Conservation (phyloP, 2,329 filamentous ascomycete species). For the Endoconidiophora polonica region DNA sequence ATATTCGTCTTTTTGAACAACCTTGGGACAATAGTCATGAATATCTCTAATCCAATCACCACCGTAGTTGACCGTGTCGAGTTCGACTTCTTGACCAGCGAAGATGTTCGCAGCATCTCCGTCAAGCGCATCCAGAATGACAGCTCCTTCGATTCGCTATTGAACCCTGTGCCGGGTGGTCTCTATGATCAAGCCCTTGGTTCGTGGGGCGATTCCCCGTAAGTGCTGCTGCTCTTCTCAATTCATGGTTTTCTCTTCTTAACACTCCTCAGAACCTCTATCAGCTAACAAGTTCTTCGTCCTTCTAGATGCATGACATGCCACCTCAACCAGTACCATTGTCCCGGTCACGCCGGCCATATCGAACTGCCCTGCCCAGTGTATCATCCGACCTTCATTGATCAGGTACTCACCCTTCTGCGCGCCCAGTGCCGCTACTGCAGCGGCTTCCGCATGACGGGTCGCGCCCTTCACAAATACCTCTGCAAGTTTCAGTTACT, state of each 20-base stretch:
- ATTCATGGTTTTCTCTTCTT: neutral
- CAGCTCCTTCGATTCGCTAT: slow-evolving; percentile 79
- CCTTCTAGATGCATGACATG: slow-evolving; percentile 69
- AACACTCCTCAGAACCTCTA: neutral
- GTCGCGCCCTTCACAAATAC: slow-evolving; percentile 60
- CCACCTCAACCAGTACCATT: slow-evolving; percentile 62
- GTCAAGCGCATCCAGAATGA: slow-evolving; percentile 90
- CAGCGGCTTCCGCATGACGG: slow-evolving; percentile 65
- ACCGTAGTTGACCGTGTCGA: slow-evolving; percentile 76
- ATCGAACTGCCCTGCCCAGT: slow-evolving; percentile 87
- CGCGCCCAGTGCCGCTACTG: slow-evolving; percentile 85
- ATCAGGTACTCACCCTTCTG: slow-evolving; percentile 72
- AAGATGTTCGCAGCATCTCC: slow-evolving; percentile 76
- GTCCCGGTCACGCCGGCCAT: slow-evolving; percentile 86
- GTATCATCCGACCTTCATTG: slow-evolving; percentile 94
- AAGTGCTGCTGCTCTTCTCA: slow-evolving; percentile 18
- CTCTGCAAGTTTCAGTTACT: slow-evolving; percentile 73
- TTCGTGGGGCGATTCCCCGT: slow-evolving; percentile 74
- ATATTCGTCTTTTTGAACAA: neutral
- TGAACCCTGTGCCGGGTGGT: slow-evolving; percentile 78
- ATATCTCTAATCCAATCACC: slow-evolving; percentile 64
- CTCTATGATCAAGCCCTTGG: slow-evolving; percentile 86
- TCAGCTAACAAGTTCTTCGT: slow-evolving; percentile 1
- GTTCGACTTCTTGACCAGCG: slow-evolving; percentile 67
- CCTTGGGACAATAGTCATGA: slow-evolving; percentile 29